Conservation (phyloP, 1,284 basidiomycete species). For the Cutaneotrichosporon daszewskae region DNA sequence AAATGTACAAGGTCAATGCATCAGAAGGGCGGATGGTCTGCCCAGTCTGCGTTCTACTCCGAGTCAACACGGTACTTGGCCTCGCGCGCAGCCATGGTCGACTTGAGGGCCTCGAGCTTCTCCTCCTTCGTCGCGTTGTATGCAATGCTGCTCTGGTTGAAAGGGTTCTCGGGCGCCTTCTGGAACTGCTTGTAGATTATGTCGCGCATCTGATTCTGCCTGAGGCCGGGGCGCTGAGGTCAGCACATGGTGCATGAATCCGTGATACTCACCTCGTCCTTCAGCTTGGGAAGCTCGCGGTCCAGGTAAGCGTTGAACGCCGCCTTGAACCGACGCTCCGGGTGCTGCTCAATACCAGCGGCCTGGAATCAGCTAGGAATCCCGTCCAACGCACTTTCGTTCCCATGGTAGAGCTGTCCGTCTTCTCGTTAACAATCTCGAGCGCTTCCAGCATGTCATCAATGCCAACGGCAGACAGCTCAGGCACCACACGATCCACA, state of each 20-base stretch:
- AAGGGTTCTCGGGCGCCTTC: slow-evolving; percentile 50
- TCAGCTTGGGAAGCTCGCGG: slow-evolving; percentile 70
- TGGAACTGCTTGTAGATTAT: slow-evolving; percentile 47
- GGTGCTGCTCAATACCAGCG: slow-evolving; percentile 82
- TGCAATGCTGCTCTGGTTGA: slow-evolving; percentile 70
- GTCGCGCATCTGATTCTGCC: slow-evolving; percentile 48
- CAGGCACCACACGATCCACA: slow-evolving; percentile 53
- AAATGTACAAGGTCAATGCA: too few relatives aligned
- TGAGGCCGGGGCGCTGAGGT: slow-evolving; percentile 41
- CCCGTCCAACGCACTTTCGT: slow-evolving; percentile 35
- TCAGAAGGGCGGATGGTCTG: too few relatives aligned
- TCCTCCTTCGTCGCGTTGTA: slow-evolving; percentile 81
- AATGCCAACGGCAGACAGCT: slow-evolving; percentile 75
- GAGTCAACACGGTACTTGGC: slow-evolving; percentile 39
- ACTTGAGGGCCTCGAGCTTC: slow-evolving; percentile 63
- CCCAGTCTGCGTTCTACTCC: slow-evolving; percentile 8
- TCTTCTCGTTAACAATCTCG: slow-evolving; percentile 80
- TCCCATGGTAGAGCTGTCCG: slow-evolving; percentile 84
- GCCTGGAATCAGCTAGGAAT: slow-evolving; percentile 54
- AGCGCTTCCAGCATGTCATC: slow-evolving; percentile 89
- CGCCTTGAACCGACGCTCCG: slow-evolving; percentile 89
- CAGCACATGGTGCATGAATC: background rate
- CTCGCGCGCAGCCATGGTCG: slow-evolving; percentile 41
- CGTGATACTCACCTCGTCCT: slow-evolving; percentile 58
- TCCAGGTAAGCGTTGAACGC: slow-evolving; percentile 92